Base-by-base conservation (phyloP, 2,329 filamentous ascomycete species). In the Xylaria digitata region DNA sequence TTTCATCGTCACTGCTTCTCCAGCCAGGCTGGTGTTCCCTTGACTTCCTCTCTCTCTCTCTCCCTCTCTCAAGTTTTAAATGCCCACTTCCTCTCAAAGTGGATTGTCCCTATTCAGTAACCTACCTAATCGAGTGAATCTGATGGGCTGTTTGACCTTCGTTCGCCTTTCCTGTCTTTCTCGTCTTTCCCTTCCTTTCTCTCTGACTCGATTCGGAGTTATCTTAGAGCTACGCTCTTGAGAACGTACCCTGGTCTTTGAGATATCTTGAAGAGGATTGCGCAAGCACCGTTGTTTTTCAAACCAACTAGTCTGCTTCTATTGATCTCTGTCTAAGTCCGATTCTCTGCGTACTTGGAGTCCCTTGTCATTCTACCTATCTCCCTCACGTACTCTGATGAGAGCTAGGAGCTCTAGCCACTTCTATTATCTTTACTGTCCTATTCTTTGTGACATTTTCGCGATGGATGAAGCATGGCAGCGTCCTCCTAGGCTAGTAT, bases 381-480 rank as follows among this genome's bases (percentile, higher is more conserved):
- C 42, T 60, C n/a, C 15, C 49, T 50, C 23, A 15, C n/a, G 17
- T n/a, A 5, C 21, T 40, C 55, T 30, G 26, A 11, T 30, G 17
- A 30, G 17, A 55, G 43, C 7, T 37, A 21, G 26, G 21, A n/a
- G 19, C 34, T 21, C 21, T 13, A 21, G 37, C 32, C 50, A 60
- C 21, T 48, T 42, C 7, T 40, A n/a, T 43, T 26, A 30, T 8
- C 34, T 54, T 55, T 26, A 42, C 11, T 26, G 5, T 40, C 37
- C 13, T 40, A 15, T 13, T 15, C 6, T 6, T 6, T 30, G 21
- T 11, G 7, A 42, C 26, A 40, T 8, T 3, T 5, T 42, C 15
- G 37, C 26, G 43, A 67, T 67, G 55, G 50, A 11, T 46, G 34
- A 34, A 34, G 19, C 15, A 40, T 23, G n/a, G 54, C 32, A 48